Conservation (phyloP, 169 alveolate species). For the Plasmodium gonderi region DNA sequence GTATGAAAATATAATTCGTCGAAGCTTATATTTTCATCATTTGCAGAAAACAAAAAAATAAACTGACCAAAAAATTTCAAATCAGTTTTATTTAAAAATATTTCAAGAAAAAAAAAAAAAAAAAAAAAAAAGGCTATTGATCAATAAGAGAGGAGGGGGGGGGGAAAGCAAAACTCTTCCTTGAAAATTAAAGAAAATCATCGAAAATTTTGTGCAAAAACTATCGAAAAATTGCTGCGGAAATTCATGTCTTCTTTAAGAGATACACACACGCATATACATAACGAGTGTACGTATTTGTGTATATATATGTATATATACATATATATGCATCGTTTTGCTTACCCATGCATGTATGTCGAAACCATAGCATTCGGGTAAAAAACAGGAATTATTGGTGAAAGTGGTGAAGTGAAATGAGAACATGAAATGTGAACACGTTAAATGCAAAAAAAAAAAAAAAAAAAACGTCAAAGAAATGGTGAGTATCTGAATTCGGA, state of each 20-base stretch:
- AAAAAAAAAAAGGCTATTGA: not conserved
- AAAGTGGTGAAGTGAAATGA: not conserved
- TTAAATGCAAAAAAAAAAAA: slow-evolving; percentile 1
- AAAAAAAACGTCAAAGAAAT: not conserved
- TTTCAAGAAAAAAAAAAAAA: slow-evolving; percentile 17
- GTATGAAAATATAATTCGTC: slow-evolving; percentile 14
- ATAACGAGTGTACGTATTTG: not conserved
- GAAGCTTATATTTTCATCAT: slow-evolving; percentile 23
- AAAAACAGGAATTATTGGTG: not conserved
- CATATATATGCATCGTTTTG: not conserved
- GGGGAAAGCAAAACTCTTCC: slow-evolving; percentile 5
- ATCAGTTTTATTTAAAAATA: slow-evolving; percentile 54
- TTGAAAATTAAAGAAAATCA: slow-evolving; percentile 47
- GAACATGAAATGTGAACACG: not conserved
- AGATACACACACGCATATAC: not conserved
- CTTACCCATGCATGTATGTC: not conserved
- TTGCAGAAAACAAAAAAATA: slow-evolving; percentile 41
- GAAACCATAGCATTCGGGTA: not conserved
- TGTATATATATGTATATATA: not conserved
- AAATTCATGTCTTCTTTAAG: not conserved
- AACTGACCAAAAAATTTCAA: slow-evolving; percentile 4
- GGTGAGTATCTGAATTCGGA: not conserved
- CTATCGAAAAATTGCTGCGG: not conserved
- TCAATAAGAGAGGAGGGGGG: not conserved
- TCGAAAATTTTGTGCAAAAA: slow-evolving; percentile 4